A percentile compares a stretch with the other conserved stretches of the same genome.
Conservation (phyloP, 2,329 filamentous ascomycete genomes). For the Dothideomycetes sp. region DNA sequence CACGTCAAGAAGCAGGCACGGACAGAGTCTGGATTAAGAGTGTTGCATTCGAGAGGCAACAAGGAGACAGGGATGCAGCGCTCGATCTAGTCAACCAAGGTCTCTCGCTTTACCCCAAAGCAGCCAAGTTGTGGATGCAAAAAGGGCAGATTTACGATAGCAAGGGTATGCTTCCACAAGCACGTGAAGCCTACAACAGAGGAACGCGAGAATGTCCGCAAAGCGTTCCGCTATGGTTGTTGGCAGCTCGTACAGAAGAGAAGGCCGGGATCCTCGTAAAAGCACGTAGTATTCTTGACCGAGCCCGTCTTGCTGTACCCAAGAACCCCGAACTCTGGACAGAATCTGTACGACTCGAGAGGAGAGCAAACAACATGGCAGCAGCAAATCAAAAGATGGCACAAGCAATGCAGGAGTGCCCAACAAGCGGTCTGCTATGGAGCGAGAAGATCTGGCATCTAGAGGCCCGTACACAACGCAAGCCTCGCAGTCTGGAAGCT, state of each 20-base stretch:
- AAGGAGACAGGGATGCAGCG: slow-evolving; percentile 68
- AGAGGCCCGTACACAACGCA: slow-evolving; percentile 82
- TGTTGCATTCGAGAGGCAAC: slow-evolving; percentile 82
- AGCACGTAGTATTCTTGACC: slow-evolving; percentile 85
- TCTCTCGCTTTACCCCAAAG: slow-evolving; percentile 73
- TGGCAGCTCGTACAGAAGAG: slow-evolving; percentile 84
- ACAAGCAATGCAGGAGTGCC: slow-evolving; percentile 81
- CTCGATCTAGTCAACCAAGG: slow-evolving; percentile 82
- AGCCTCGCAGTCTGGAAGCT: slow-evolving; percentile 81
- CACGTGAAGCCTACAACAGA: slow-evolving; percentile 78
- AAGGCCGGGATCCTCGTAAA: slow-evolving; percentile 75
- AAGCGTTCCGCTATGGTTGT: slow-evolving; percentile 79
- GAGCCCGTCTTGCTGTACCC: slow-evolving; percentile 77
- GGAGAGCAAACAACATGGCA: slow-evolving; percentile 69
- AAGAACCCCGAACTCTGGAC: slow-evolving; percentile 80
- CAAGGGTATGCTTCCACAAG: slow-evolving; percentile 68
- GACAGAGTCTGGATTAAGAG: slow-evolving; percentile 97
- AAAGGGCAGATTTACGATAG: slow-evolving; percentile 96
- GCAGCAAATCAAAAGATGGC: slow-evolving; percentile 93
- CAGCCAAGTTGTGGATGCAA: slow-evolving; percentile 93
- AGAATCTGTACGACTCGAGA: slow-evolving; percentile 88
- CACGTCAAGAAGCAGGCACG: slow-evolving; percentile 80
- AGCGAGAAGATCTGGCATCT: slow-evolving; percentile 92
- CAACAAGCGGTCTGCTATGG: slow-evolving; percentile 81
- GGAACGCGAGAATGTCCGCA: slow-evolving; percentile 80